Evolutionary conservation across 2,329 filamentous ascomycete genomes (phyloP).

Genomic region (Bipolaris oryzae): DNA sequence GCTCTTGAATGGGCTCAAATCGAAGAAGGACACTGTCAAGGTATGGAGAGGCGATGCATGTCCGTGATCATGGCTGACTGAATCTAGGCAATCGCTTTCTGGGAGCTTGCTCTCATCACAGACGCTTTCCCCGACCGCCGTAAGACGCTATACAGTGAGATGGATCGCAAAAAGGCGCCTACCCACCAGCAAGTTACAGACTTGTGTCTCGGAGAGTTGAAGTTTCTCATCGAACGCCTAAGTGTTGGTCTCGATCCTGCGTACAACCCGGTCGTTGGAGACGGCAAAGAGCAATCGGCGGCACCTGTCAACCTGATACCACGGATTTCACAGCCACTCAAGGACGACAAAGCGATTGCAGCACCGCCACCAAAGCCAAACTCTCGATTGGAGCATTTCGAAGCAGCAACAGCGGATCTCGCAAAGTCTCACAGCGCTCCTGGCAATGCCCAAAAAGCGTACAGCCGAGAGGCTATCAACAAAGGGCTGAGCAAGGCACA

Average conservation of each 20-base stretch:
- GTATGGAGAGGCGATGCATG: constrained; percentile 51
- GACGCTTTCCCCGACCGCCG: constrained; percentile 75
- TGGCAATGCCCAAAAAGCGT: constrained; percentile 43
- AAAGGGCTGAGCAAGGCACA: constrained; percentile 42
- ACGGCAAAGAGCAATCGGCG: constrained; percentile 24
- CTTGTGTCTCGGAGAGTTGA: constrained; percentile 72
- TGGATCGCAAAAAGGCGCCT: constrained; percentile 78
- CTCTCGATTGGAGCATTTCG: constrained; percentile 39
- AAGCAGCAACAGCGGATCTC: constrained; percentile 50
- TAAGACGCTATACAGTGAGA: constrained; percentile 82
- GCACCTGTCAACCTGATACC: constrained; percentile 55
- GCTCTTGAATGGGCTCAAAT: constrained; percentile 80
- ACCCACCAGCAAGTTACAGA: constrained; percentile 81
- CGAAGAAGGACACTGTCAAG: constrained; percentile 78
- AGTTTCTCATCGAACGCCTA: constrained; percentile 70
- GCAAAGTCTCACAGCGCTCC: constrained; percentile 49
- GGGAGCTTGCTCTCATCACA: constrained; percentile 85
- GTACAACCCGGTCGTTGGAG: constrained; percentile 24
- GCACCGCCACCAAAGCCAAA: constrained; percentile 49
- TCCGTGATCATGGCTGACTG: constrained; percentile 12
- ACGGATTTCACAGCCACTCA: constrained; percentile 56
- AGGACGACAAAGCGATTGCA: constrained; percentile 54
- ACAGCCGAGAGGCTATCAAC: constrained; percentile 43
- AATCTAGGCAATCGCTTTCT: constrained; percentile 77
- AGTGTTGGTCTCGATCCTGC: constrained; percentile 53